Base-by-base conservation (phyloP, 139 green algal genomes). In the Pseudopediastrum boryanum region DNA sequence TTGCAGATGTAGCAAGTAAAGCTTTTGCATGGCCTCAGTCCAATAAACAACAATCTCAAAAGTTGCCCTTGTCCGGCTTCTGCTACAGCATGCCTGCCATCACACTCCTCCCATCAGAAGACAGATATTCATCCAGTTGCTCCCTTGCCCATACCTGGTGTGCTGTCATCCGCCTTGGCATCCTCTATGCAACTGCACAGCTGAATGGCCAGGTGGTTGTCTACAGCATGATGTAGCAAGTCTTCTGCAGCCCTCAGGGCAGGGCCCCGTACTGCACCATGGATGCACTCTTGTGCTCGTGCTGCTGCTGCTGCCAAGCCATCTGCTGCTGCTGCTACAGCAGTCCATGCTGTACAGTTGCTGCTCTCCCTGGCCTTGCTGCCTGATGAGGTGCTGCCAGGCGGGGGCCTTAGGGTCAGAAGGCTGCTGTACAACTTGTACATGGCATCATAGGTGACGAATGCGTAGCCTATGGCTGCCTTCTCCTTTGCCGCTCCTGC, bases 131-230 rank as follows among this genome's bases (percentile, higher is more conserved):
- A n/a, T n/a, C n/a, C n/a, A n/a, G n/a, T n/a, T n/a, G n/a, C n/a
- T n/a, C n/a, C n/a, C n/a, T n/a, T n/a, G n/a, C n/a, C n/a, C n/a
- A n/a, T n/a, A n/a, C n/a, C n/a, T n/a, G n/a, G n/a, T n/a, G n/a
- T n/a, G n/a, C n/a, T n/a, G n/a, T n/a, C n/a, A n/a, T n/a, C n/a
- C n/a, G n/a, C n/a, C n/a, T n/a, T 68, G 12, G 83, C 80, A 63
- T 85, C 81, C 46, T 91, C 86, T 41, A 93, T 66, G 29, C 78
- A 80, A 13, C 52, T 39, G 73, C 88, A 92, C 25, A 94, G 79
- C 69, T 74, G 67, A 2, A 67, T 59, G 1, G 85, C 41, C n/a
- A 88, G 77, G 19, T 39, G 36, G 2, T 82, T 82, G 12, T 81
- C 68, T 8, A 79, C 36, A 0, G 71, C 62, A 9, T 41, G 43